Evolutionary conservation across 2,329 filamentous ascomycete species (phyloP).

Genomic region (Phaeoacremonium minimum): DNA sequence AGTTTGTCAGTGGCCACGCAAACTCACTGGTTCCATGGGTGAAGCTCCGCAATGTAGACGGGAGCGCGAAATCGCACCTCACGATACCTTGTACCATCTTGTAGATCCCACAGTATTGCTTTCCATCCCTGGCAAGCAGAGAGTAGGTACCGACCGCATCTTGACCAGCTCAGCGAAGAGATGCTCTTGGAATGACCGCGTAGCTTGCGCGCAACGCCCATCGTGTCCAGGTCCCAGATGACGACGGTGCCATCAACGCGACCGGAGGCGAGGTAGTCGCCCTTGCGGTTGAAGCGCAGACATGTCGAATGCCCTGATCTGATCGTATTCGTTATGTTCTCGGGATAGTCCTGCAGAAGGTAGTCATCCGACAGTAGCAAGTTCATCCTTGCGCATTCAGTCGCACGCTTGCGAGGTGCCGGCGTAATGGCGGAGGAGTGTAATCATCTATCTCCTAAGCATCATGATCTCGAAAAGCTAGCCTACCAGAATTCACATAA

Average conservation of each 20-base stretch:
- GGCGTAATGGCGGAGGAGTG: no score
- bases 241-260: conserved; percentile 92
- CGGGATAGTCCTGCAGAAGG: conserved; percentile 77
- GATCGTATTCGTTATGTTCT: conserved; percentile 82
- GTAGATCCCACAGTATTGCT: conserved; percentile 90
- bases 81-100: conserved; percentile 63
- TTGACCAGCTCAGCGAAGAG: conserved; percentile 92
- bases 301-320: conserved; percentile 65
- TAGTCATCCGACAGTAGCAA: conserved; percentile 58
- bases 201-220: conserved; percentile 91
- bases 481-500: no score
- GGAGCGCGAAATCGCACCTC: conserved; percentile 89
- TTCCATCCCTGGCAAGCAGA: conserved; percentile 96
- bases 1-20: neutral
- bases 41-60: conserved; percentile 92
- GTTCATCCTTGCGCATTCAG: no score
- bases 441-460: no score
- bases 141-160: conserved; percentile 83
- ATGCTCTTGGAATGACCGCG: conserved; percentile 91
- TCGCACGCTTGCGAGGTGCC: no score
- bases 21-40: conserved; percentile 80
- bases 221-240: conserved; percentile 96
- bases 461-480: no score
- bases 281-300: conserved; percentile 85
- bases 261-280: conserved; percentile 91